These are phyloP conservation scores for Ascochyta viciae-villosae DNA, from an alignment of 2,329 filamentous ascomycete species.

Conservation along the genomic window DNA sequence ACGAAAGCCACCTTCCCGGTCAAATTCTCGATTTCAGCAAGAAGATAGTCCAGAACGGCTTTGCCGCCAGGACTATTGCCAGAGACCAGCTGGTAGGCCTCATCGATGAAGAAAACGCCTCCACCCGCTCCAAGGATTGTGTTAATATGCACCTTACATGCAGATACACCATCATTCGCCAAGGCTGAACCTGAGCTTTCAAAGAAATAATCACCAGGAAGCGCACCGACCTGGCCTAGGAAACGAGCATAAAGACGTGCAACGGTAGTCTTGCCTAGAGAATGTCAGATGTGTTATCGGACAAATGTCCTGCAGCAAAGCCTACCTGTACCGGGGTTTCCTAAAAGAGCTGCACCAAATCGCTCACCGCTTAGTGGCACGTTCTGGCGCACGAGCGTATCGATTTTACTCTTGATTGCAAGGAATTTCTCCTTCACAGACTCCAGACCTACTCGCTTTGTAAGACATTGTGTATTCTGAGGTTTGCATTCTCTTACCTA, in stretches of 20 bases:
- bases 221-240: slow-evolving; percentile 65
- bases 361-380: slow-evolving; percentile 64
- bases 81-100: slow-evolving; percentile 76
- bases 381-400: slow-evolving; percentile 65
- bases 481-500: slow-evolving; percentile 48
- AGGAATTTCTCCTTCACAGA: slow-evolving; percentile 71
- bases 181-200: slow-evolving; percentile 74
- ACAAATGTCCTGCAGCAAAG: not conserved
- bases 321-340: slow-evolving; percentile 76
- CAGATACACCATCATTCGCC: slow-evolving; percentile 66
- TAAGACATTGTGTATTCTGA: slow-evolving; percentile 4
- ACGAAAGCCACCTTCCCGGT: slow-evolving; percentile 74
- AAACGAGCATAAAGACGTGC: slow-evolving; percentile 74
- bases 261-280: slow-evolving; percentile 70
- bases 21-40: slow-evolving; percentile 76
- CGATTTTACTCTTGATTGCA: slow-evolving; percentile 67
- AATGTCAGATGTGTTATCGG: not conserved
- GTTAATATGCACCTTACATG: slow-evolving; percentile 64
- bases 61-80: slow-evolving; percentile 64
- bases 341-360: slow-evolving; percentile 68
- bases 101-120: slow-evolving; percentile 78
- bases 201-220: slow-evolving; percentile 66
- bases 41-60: slow-evolving; percentile 72
- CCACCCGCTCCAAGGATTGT: slow-evolving; percentile 65
- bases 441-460: slow-evolving; percentile 57